Evolutionary conservation across 2,329 filamentous ascomycete species (phyloP), one percentile per base, ranked within the genome.

Genomic region (Talaromyces pinophilus): DNA sequence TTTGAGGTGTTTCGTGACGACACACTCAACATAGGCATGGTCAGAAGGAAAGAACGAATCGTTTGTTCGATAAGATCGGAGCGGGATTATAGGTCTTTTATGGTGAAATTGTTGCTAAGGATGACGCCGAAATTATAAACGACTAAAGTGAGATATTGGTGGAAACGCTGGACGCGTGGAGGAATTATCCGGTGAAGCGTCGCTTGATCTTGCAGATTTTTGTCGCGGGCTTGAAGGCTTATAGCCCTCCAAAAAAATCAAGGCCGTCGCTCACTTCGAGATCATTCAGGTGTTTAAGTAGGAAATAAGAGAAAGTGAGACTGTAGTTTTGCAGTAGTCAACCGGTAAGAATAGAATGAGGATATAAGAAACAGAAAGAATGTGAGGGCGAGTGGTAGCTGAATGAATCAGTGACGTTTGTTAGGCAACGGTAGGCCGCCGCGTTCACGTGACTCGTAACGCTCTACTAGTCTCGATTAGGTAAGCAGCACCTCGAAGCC

Each of bases 1-100:
- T 68, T 68, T 62, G 71, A 70, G 67, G 69, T 69, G 52, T 67
- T 71, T 52, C 63, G 62, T 25, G 67, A 50, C 35, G 57, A 30
- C 17, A 65, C 57, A 42, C 59, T 57, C 66, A 68, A 57, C 68
- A 69, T 60, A 38, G 65, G 65, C 65, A 67, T 67, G 57, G 25
- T 62, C 62, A 44, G 40, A 59, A 40, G 46, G 10, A 17, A 59
- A 10, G 38, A 62, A 44, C 33, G 30, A 57, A 55, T 44, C 11
- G 46, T 10, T 28, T 15, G 54, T 48, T 44, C 38, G 13, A 17
- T 7, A 33, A 25, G 38, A 30, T 25, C 40, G 40, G 40, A 40
- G 17, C 22, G 5, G 30, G 5, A 44, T 17, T 10, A 44, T 44
- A 38, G n/a, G 19, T 6, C 5, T 35, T 35, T 38, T 35, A 38